Percentiles rank a stretch among this genome's conserved stretches.
Evolutionary conservation across 345 rosid genomes (phyloP).

Genomic region (Gynandropsis gynandra): DNA sequence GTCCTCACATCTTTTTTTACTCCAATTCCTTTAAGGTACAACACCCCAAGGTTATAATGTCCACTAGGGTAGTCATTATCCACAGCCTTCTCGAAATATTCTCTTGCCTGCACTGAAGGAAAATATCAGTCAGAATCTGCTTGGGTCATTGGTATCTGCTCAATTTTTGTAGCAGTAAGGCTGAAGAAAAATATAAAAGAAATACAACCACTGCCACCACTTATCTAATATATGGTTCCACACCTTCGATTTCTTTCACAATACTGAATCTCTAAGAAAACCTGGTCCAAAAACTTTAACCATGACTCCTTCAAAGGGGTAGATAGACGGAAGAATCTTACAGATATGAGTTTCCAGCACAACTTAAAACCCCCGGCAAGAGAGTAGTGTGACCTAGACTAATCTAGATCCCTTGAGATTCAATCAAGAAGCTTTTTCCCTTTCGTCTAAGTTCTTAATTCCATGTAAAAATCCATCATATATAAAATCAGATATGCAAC

Average conservation of each 20-base stretch:
- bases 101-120: slow-evolving; percentile 63
- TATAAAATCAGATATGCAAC: not conserved
- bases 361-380: too few species aligned
- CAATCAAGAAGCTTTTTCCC: too few species aligned
- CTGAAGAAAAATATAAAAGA: not conserved
- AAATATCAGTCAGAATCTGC: not conserved
- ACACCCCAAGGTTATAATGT: slow-evolving; percentile 91
- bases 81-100: slow-evolving; percentile 90
- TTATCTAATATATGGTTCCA: not conserved
- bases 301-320: too few species aligned
- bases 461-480: too few species aligned
- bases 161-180: not conserved
- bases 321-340: too few species aligned
- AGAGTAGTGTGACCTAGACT: too few species aligned
- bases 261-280: not conserved
- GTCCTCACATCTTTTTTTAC: slow-evolving; percentile 78
- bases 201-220: not conserved
- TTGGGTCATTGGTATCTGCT: not conserved
- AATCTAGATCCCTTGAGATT: too few species aligned
- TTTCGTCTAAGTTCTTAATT: too few species aligned
- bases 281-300: not conserved
- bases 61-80: slow-evolving; percentile 73
- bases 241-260: not conserved
- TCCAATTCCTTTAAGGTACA: slow-evolving; percentile 85
- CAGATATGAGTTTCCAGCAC: too few species aligned